Base-by-base conservation (phyloP, 2,329 filamentous ascomycete genomes). In the Exophiala sp. region DNA sequence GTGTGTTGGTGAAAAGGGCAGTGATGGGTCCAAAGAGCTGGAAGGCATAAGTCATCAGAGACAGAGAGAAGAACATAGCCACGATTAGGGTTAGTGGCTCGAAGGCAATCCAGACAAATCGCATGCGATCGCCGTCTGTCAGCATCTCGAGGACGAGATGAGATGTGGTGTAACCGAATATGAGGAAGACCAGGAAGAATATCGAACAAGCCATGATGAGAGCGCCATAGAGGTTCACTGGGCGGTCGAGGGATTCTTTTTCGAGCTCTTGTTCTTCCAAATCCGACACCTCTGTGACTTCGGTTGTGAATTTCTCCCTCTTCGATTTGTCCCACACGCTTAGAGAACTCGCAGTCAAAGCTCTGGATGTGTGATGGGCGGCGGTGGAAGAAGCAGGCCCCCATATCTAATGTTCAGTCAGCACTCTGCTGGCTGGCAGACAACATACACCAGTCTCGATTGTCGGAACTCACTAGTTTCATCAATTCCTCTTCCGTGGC, bases 91-190 rank as follows among this genome's bases (percentile, higher is more conserved):
- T 51, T 36, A 55, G 53, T 48, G 53, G 53, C 48, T 55, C 52
- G 52, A 55, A 55, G 47, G 33, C 52, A 47, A 55, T 42, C 52
- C 91, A 81, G 1, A 79, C 83, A 32, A 90, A 71, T 1, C 87
- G 84, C 16, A 75, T 70, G 65, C 80, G 88, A 56, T 72, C 78
- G 39, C 76, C 71, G 65, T 90, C 87, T 38, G 88, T 81, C 2
- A 79, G 78, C 11, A 85, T 77, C 68, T 89, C 83, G 55, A 88
- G 82, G 36, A 85, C 85, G 50, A 91, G 74, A 68, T 87, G 78
- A 52, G 86, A 78, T 72, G 82, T 87, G 45, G 86, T 87, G 11
- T 86, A 82, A 32, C 87, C 87, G 7, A 91, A 72, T 21, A 86
- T 84, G 29, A 81, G 73, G 12, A 80, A 80, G 61, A 91, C 82